phyloP scores from a whole-genome alignment of 2,329 filamentous ascomycete species.

The Fusarium staphyleae region DNA sequence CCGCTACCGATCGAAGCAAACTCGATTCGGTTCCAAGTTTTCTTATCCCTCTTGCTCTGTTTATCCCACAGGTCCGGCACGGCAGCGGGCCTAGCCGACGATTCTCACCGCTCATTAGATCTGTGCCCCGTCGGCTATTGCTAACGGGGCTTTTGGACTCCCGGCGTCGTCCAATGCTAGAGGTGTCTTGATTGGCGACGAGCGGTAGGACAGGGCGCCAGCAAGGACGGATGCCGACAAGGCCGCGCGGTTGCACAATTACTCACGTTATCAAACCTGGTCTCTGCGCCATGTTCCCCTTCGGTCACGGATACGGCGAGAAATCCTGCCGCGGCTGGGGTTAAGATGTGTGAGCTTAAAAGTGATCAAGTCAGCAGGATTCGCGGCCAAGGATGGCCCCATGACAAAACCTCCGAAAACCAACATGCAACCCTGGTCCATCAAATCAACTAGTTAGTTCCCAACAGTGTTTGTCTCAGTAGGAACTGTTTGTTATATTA shows the following conservation, averaged over 20 bases:
- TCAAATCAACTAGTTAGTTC: slow-evolving; percentile 8
- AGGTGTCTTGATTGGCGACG: slow-evolving; percentile 8
- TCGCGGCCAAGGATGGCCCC: neutral
- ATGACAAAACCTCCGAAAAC: slow-evolving; percentile 22
- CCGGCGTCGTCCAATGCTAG: neutral
- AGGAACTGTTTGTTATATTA: neutral
- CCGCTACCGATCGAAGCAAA: neutral
- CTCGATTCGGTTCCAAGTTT: neutral
- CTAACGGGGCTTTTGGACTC: neutral
- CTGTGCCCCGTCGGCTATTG: neutral
- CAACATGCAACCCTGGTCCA: slow-evolving; percentile 23
- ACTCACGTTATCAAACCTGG: slow-evolving; percentile 1
- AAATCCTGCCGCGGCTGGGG: slow-evolving; percentile 11
- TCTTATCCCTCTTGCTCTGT: neutral
- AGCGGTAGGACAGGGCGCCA: slow-evolving; percentile 16
- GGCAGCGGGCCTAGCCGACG: neutral
- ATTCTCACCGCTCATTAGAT: slow-evolving; percentile 15
- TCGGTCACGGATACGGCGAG: neutral
- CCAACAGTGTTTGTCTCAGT: neutral
- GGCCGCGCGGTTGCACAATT: neutral
- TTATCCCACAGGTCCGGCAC: neutral
- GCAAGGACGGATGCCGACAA: neutral
- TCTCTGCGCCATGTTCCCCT: neutral
- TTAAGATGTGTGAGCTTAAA: slow-evolving; percentile 11
- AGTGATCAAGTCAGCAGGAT: slow-evolving; percentile 18